Evolutionary conservation across 2,329 filamentous ascomycete species (phyloP), one percentile per base, ranked within the genome.

Genomic region (Cladosporium sp.): DNA sequence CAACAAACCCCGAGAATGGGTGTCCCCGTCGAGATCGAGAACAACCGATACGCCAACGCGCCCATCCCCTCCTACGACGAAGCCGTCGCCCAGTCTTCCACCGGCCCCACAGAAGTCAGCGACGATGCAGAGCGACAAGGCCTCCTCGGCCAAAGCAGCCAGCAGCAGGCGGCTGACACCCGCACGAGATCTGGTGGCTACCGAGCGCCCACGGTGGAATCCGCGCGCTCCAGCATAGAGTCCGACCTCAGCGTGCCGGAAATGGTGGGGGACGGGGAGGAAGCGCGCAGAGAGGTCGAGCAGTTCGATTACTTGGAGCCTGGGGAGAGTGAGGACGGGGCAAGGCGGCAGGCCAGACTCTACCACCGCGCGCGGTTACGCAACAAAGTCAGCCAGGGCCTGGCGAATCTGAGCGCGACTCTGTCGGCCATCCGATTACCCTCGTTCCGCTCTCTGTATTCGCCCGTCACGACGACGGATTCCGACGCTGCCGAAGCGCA

Each of bases 31-130:
- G 38, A 24, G n/a, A 48, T 48, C 37, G 45, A 48, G 12, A 27
- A 48, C 18, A 40, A 48, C 18, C 36, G 45, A 37, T 63, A 61
- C 41, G 54, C 54, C 39, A 58, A 64, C 52, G 58, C 86, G 40
- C 86, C 88, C 27, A 92, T 93, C 65, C 89, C 88, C 24, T 83
- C 84, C 39, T 93, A 93, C 70, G 88, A 92, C 68, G 88, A 95
- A 73, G 88, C 89, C 56, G 79, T 80, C 53, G 82, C 82, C 15
- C 73, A 78, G 47, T 74, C 78, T 17, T 80, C 79, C 18, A 71
- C 75, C 34, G 77, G 76, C 37, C 72, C 75, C 54, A 77, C 82
- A 62, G 80, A 85, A 68, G 76, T 80, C 63, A 82, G 82, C 65
- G 79, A 84, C 68, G 83, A 89, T 64, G 80, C 82, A 49, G 89